Base-by-base conservation (phyloP, 352 stramenopile species). In the Phytophthora meadii region DNA sequence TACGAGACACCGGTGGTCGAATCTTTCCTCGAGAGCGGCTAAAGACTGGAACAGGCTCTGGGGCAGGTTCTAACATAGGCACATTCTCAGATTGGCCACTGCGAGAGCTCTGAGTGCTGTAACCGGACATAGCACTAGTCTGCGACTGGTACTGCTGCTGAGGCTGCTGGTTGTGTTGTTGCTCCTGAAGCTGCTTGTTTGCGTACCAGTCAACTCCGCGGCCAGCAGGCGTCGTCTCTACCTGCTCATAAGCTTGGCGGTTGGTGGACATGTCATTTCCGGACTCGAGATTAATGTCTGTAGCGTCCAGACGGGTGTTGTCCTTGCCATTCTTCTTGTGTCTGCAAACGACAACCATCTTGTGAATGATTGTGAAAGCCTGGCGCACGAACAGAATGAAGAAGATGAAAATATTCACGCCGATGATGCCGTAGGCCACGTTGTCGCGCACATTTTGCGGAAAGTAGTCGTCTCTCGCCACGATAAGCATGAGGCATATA, bases 371-470 rank as follows among this genome's bases (percentile, higher is more conserved):
- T 25, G 86, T 76, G 76, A 93, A 95, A 14, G 77, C 72, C 67
- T 95, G 87, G 1, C 87, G 84, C 22, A 92, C 45, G 56, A 95
- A 90, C 3, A 95, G 70, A 42, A 95, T 60, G 25, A 86, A 82
- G 69, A 94, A 95, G 61, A 94, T 86, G 50, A 92, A 89, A 39
- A 92, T 82, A 61, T 93, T 93, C 54, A 92, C 72, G 36, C 81
- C 85, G 44, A 96, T 92, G 71, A 96, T 94, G 17, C 73, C 88
- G 56, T 96, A 96, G 14, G 88, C 75, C 48, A 93, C 84, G 45
- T 93, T 93, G 62, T 96, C 84, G 15, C 88, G 86, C 36, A 94
- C 76, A 10, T 27, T 73, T 25, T 96, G 88, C 4, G 88, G 88
- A 65, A 96, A 94, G 46, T 86, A 82, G 54, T 94, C 77, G 46